These are phyloP conservation scores for Phytophthora citrophthora DNA, from an alignment of 352 stramenopile genomes.

Conservation along the genomic window DNA sequence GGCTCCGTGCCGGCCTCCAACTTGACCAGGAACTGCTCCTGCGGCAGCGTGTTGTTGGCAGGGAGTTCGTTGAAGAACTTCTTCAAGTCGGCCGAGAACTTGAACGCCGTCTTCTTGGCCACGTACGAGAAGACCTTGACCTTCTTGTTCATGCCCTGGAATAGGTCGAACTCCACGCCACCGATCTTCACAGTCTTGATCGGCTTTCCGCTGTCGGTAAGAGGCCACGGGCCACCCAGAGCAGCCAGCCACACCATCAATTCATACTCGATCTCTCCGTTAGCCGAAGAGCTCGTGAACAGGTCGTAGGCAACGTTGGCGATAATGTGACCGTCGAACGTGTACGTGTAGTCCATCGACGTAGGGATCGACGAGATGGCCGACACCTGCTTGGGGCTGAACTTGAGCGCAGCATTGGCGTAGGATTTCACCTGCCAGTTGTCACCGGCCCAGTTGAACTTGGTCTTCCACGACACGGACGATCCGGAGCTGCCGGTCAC, in stretches of 20 bases:
- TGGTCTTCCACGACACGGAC: constrained; percentile 45
- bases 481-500: constrained; percentile 34
- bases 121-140: constrained; percentile 48
- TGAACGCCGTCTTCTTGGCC: constrained; percentile 23
- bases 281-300: constrained; percentile 32
- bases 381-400: constrained; percentile 34
- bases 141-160: constrained; percentile 40
- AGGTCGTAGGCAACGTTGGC: constrained; percentile 49
- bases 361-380: constrained; percentile 44
- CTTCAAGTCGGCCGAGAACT: constrained; percentile 37
- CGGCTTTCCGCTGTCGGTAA: constrained; percentile 32
- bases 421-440: constrained; percentile 53
- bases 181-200: constrained; percentile 30
- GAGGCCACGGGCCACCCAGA: constrained; percentile 33
- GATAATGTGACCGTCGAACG: constrained; percentile 42
- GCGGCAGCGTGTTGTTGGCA: constrained; percentile 29
- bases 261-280: constrained; percentile 43
- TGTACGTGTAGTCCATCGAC: constrained; percentile 45
- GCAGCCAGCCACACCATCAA: constrained; percentile 51
- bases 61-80: constrained; percentile 40
- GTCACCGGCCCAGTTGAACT: constrained; percentile 43
- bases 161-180: constrained; percentile 38
- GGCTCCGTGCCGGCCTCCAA: constrained; percentile 43
- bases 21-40: constrained; percentile 34
- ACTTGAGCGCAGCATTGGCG: constrained; percentile 49